Evolutionary conservation across 352 stramenopile species (phyloP), one percentile per base, ranked within the genome.

Genomic region (Globisporangium perplexum): DNA sequence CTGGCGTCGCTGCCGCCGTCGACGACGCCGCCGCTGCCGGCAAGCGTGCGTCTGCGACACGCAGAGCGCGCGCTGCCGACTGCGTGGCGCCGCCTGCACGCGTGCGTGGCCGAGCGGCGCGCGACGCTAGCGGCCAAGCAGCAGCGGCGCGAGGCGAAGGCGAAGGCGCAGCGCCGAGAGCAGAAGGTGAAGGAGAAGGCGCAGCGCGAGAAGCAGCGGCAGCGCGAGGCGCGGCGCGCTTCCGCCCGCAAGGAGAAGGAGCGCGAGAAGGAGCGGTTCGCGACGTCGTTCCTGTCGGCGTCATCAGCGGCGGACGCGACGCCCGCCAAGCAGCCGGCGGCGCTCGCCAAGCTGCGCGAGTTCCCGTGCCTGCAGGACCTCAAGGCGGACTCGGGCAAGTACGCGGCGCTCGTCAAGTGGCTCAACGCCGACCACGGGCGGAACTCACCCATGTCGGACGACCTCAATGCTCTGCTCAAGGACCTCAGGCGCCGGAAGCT

Each of bases 391-490:
- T 71, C 69, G 14, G 72, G 57, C 31, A 89, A 89, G 47, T 84
- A 77, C 57, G 55, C 57, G 2, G 62, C 45, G 23, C 48, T 89
- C 7, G 52, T 73, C 22, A 73, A 72, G 51, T 89, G 78, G 78
- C 53, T 89, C 42, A 68, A 86, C 55, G 24, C 47, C 26, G 75
- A 89, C 35, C 58, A 74, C 23, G 65, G 66, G 22, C 71, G 76
- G 39, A 70, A 89, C 57, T 38, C 58, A 18, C 46, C 66, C 6
- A 65, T 61, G 8, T 63, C 78, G 22, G 15, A 46, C 0, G 66
- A 72, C 18, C 52, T 81, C 33, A 57, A 58, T 15, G 33, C 67
- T 42, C 20, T 82, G n/a, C 38, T 86, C 35, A 59, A 59, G 17
- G 38, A 50, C 14, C 20, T 56, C 43, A 30, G 38, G 22, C 23